Evolutionary conservation across 208 protist species (phyloP), one percentile per base, ranked within the genome.

Genomic region (Jaenimonas drosophilae): DNA sequence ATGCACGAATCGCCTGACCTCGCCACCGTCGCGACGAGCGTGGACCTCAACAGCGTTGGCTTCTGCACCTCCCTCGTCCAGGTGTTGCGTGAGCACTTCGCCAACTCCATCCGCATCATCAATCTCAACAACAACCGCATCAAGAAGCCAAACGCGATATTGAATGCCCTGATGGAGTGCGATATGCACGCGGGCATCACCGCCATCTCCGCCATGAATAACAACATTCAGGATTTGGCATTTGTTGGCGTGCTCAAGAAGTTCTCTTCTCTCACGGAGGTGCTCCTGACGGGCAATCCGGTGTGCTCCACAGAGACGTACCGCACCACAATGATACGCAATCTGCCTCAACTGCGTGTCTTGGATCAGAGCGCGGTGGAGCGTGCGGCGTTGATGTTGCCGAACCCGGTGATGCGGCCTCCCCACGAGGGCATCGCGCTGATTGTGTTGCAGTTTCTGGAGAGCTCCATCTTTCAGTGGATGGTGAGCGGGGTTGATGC

Each of bases 41-140:
- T 94, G 1, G 76, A 94, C 58, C 91, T 87, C 55, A 88, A 88
- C 74, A 88, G 61, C 30, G 70, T 77, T 11, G 46, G 68, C 3
- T 94, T 94, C 58, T 88, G 75, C 54, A 75, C 65, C 39, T 63
- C 70, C 11, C 65, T 94, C 2, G 65, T 64, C 7, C 64, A 76
- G 43, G 81, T 85, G 17, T 49, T 94, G 29, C 70, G 71, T 21
- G 70, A 79, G 32, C 64, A 60, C 21, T 78, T 82, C 54, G 70
- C 65, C 11, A 38, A 63, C 28, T 53, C 59, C 31, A 71, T 89
- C 12, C 73, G 76, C 32, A 54, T 82, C 24, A 32, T 94, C 20
- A 51, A 61, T 39, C 46, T 88, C 12, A 61, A 85, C 46, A 31
- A 70, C 57, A 91, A 94, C 56, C 63, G 71, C 19, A 91, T 94